Conservation (phyloP, 208 protist species). For the Leishmania guyanensis region DNA sequence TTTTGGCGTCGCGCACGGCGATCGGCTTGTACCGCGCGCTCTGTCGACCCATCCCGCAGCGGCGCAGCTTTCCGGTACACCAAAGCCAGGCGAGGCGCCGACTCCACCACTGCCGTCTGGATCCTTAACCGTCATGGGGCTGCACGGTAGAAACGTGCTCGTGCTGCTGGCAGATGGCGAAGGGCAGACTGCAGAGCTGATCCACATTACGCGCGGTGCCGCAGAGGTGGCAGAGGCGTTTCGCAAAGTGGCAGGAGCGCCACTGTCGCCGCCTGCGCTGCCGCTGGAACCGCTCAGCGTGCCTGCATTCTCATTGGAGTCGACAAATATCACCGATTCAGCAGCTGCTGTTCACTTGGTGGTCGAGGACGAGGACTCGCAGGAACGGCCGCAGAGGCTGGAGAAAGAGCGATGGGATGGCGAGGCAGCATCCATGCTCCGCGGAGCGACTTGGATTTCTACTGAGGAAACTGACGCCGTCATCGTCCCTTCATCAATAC, state of each 20-base stretch:
- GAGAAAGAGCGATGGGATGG: neutral
- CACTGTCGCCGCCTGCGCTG: constrained; percentile 21
- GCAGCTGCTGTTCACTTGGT: neutral
- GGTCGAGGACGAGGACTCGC: neutral
- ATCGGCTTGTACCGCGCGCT: constrained; percentile 23
- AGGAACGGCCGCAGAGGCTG: neutral
- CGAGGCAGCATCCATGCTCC: neutral
- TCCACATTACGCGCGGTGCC: constrained; percentile 18
- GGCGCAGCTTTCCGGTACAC: neutral
- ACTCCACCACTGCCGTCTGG: neutral
- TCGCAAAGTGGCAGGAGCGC: constrained; percentile 22
- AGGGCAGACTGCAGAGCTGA: constrained; percentile 19
- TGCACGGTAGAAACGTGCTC: constrained; percentile 40
- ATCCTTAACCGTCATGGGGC: constrained; percentile 38
- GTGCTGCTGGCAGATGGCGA: constrained; percentile 43
- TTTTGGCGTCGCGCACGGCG: constrained; percentile 22
- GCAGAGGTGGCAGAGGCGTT: constrained; percentile 34
- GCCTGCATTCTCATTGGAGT: neutral
- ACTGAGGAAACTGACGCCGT: neutral
- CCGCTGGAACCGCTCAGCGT: constrained; percentile 19
- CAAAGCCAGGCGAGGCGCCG: neutral
- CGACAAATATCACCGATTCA: neutral
- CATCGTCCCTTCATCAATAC: neutral
- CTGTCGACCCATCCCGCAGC: neutral
- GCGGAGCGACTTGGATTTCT: neutral